Evolutionary conservation across 2,329 filamentous ascomycete species (phyloP), one percentile per base, ranked within the genome.

Genomic region (Fusarium floridanum): DNA sequence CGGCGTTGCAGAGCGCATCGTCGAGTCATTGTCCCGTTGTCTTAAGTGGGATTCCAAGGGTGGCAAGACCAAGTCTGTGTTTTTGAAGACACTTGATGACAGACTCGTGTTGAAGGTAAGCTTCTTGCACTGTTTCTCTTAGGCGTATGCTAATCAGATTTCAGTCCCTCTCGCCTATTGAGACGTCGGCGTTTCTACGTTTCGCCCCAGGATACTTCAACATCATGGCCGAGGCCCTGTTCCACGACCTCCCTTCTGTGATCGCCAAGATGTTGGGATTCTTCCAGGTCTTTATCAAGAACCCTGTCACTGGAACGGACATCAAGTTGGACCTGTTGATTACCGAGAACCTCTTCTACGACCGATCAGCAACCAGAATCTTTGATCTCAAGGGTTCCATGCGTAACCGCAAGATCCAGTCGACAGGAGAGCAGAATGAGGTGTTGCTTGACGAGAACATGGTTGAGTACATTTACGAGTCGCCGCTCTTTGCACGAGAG

Each of bases 211-310:
- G 96, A 41, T 99, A 99, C 84, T 99, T 99, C 82, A 93, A 92
- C 78, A 97, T 99, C 81, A 98, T 98, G 92, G 95, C 95, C 14
- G 94, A 98, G 81, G 95, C 95, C 8, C 88, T 99, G 17, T 99
- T 99, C 85, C 95, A 98, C 79, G 95, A 96, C 76, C 88, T 99
- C 3, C 97, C 97, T 1, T 97, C 95, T 1, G 97, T 98, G 48
- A 99, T 99, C 79, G 97, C 97, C 34, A 99, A 99, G 85, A 99
- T 99, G 97, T 91, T 99, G 64, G 97, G 97, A 0, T 97, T 99
- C 82, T 99, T 98, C 85, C 96, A 98, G 78, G 93, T 99, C 59
- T 93, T 96, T 75, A 98, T 99, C 85, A 98, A 97, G 85, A 98
- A 98, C 77, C 94, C 97, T 0, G 88, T 90, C 20, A 98, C 95